Evolutionary conservation across 2,329 filamentous ascomycete species (phyloP).

Genomic region (Fusarium sulawesiense): DNA sequence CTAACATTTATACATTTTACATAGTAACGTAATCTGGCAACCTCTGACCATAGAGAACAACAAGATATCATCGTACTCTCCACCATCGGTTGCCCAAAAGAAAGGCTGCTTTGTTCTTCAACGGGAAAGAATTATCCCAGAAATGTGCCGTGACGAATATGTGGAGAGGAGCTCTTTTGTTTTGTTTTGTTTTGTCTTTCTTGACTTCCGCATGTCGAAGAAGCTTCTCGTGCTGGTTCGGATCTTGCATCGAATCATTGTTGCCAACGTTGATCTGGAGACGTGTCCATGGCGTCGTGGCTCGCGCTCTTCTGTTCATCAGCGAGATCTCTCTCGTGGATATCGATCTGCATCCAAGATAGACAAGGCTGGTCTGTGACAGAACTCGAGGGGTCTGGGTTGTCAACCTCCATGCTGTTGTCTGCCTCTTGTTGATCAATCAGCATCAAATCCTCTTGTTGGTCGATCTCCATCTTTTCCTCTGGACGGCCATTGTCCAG

Average conservation of each 20-base stretch:
- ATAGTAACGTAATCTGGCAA: neutral
- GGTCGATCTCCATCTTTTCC: neutral
- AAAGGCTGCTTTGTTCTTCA: no score
- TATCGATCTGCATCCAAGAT: neutral
- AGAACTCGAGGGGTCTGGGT: no score
- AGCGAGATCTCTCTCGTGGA: neutral
- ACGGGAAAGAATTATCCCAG: neutral
- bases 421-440: neutral
- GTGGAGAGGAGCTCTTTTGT: neutral
- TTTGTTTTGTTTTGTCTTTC: neutral
- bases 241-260: neutral
- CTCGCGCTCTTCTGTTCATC: neutral
- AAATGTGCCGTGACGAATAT: neutral
- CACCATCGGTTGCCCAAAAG: neutral
- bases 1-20: neutral
- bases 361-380: neutral
- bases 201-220: neutral
- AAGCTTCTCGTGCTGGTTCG: neutral
- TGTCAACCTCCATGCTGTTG: neutral
- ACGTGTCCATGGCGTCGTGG: neutral
- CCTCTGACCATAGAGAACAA: neutral
- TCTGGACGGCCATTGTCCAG: neutral
- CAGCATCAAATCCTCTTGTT: neutral
- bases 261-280: neutral
- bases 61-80: neutral